Evolutionary conservation across 257 asterid genomes (phyloP).

Genomic region (Rubia yunnanensis): DNA sequence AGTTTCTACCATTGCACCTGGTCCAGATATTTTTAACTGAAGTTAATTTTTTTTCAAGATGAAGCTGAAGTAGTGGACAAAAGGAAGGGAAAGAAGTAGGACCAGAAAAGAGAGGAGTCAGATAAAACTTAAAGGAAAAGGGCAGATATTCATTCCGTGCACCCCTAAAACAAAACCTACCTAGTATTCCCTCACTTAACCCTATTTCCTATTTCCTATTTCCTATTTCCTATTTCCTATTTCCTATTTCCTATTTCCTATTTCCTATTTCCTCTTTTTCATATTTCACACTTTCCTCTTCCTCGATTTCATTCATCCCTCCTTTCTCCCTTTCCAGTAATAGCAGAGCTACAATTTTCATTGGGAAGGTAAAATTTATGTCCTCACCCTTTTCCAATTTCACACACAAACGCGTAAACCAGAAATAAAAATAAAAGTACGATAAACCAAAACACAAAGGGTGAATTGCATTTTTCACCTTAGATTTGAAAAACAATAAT

Average conservation of each 20-base stretch:
- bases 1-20: too few relatives aligned
- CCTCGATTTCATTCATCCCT: slow-evolving; percentile 39
- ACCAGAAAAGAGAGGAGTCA: slow-evolving; percentile 5
- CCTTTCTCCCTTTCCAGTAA: slow-evolving; percentile 41
- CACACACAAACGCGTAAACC: slow-evolving; percentile 4
- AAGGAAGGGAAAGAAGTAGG: slow-evolving; percentile 4
- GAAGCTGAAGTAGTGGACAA: slow-evolving; percentile 22
- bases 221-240: neutral
- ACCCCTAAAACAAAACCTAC: slow-evolving; percentile 16
- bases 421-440: too few relatives aligned
- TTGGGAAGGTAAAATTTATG: slow-evolving; percentile 70
- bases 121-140: neutral
- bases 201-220: neutral
- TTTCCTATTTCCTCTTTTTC: neutral
- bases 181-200: neutral
- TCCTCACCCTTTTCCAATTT: neutral
- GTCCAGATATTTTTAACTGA: too few relatives aligned
- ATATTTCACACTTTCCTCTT: slow-evolving; percentile 5
- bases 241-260: neutral
- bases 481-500: too few relatives aligned
- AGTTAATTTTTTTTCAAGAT: too few relatives aligned
- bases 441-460: too few relatives aligned
- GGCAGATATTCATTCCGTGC: slow-evolving; percentile 24
- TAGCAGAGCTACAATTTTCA: slow-evolving; percentile 75
- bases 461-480: too few relatives aligned